phyloP scores from a whole-genome alignment of 768 basidiomycete species.

The Tylopilus cervinicoccineus region DNA sequence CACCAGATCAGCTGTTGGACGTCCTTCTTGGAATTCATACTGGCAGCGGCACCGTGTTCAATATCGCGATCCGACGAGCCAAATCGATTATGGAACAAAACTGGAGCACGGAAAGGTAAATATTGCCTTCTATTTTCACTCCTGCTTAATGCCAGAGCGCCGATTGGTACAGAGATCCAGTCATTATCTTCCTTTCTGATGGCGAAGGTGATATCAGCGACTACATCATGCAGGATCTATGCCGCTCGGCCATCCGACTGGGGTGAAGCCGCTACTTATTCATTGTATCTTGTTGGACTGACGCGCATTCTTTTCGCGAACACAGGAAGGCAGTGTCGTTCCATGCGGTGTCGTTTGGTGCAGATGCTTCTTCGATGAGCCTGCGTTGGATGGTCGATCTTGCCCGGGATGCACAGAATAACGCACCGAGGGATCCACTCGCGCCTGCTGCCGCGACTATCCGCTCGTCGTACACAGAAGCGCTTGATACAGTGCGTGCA shows the following conservation, averaged over 20 bases:
- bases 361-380: slow-evolving; percentile 14
- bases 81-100: slow-evolving; percentile 37
- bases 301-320: neutral
- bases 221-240: slow-evolving; percentile 36
- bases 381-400: slow-evolving; percentile 52
- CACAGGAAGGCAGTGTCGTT: slow-evolving; percentile 52
- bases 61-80: slow-evolving; percentile 35
- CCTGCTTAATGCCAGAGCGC: neutral
- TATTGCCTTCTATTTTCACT: neutral
- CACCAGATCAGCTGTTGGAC: slow-evolving; percentile 42
- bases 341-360: slow-evolving; percentile 56
- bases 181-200: slow-evolving; percentile 43
- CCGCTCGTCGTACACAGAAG: slow-evolving; percentile 46
- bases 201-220: slow-evolving; percentile 44
- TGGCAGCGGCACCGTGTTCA: slow-evolving; percentile 41
- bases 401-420: slow-evolving; percentile 45
- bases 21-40: slow-evolving; percentile 32
- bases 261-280: slow-evolving; percentile 31
- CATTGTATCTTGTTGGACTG: neutral
- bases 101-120: slow-evolving; percentile 51
- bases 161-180: slow-evolving; percentile 12
- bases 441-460: slow-evolving; percentile 31
- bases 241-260: slow-evolving; percentile 39
- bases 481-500: slow-evolving; percentile 44
- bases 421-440: slow-evolving; percentile 38